Conservation (phyloP, 2,329 filamentous ascomycete species). For the Paecilomyces sp. region DNA sequence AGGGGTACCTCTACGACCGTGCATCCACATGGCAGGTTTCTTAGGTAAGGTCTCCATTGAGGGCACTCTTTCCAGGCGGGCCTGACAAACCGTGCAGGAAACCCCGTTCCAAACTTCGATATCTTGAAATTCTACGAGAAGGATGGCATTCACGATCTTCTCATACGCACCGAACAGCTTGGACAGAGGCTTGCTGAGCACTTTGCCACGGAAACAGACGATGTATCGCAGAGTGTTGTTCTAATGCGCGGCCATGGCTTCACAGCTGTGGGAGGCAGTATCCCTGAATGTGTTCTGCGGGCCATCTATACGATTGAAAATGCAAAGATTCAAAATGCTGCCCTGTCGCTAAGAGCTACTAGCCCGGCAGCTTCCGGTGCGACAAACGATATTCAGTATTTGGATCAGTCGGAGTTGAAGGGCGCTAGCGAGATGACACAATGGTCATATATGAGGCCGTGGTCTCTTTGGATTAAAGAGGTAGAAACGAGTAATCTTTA, state of each 20-base stretch:
- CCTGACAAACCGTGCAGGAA: background rate
- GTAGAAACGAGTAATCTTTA: background rate
- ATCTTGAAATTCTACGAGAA: slow-evolving; percentile 17
- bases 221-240: slow-evolving; percentile 25
- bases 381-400: background rate
- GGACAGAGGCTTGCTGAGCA: slow-evolving; percentile 26
- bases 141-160: slow-evolving; percentile 27
- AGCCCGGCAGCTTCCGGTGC: background rate
- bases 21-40: slow-evolving; percentile 40
- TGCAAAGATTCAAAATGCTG: slow-evolving; percentile 35
- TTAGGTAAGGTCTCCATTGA: slow-evolving; percentile 19
- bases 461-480: background rate
- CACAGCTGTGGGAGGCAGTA: slow-evolving; percentile 28
- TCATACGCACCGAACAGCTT: slow-evolving; percentile 29
- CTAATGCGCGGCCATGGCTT: slow-evolving; percentile 43
- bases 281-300: slow-evolving; percentile 35
- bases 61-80: background rate
- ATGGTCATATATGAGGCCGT: background rate
- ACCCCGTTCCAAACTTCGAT: slow-evolving; percentile 26
- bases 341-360: slow-evolving; percentile 14
- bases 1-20: slow-evolving; percentile 27
- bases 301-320: slow-evolving; percentile 40
- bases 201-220: slow-evolving; percentile 17
- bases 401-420: background rate
- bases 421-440: background rate